These are phyloP conservation scores for Debaryomycetaceae sp. DNA, from an alignment of 1,139 yeast genomes.

Conservation along the genomic window DNA sequence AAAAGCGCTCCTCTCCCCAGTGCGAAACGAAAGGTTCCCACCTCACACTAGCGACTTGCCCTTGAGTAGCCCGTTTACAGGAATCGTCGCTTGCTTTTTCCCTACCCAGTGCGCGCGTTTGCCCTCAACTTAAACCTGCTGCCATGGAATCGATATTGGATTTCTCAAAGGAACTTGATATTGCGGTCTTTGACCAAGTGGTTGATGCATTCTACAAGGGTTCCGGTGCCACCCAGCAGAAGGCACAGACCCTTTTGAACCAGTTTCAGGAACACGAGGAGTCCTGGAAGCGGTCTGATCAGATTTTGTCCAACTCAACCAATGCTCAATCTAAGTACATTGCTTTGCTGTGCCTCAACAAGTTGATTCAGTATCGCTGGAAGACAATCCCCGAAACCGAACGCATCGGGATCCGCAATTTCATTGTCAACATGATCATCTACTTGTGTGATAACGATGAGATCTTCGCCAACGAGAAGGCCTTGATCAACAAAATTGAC, in stretches of 20 bases:
- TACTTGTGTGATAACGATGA: conserved; percentile 83
- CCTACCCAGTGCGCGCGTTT: no score
- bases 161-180: conserved; percentile 79
- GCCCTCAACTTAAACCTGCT: conserved; percentile 1
- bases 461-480: conserved; percentile 69
- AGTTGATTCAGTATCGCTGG: conserved; percentile 89
- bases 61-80: no score
- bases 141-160: conserved; percentile 84
- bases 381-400: conserved; percentile 85
- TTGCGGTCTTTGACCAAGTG: conserved; percentile 71
- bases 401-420: conserved; percentile 79
- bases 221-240: conserved; percentile 72
- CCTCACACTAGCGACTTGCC: no score
- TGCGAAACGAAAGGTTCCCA: no score
- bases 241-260: conserved; percentile 79
- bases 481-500: conserved; percentile 89
- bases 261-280: conserved; percentile 93
- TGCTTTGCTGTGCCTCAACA: conserved; percentile 86
- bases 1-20: no score
- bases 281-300: conserved; percentile 93
- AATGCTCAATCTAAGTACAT: conserved; percentile 89
- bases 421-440: conserved; percentile 90
- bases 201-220: conserved; percentile 88
- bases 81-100: no score
- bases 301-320: conserved; percentile 71